A percentile compares a stretch with the other conserved stretches of the same genome.
These are phyloP conservation scores for Phytophthora sojae DNA, from an alignment of 352 stramenopile genomes.

Conservation along the genomic window DNA sequence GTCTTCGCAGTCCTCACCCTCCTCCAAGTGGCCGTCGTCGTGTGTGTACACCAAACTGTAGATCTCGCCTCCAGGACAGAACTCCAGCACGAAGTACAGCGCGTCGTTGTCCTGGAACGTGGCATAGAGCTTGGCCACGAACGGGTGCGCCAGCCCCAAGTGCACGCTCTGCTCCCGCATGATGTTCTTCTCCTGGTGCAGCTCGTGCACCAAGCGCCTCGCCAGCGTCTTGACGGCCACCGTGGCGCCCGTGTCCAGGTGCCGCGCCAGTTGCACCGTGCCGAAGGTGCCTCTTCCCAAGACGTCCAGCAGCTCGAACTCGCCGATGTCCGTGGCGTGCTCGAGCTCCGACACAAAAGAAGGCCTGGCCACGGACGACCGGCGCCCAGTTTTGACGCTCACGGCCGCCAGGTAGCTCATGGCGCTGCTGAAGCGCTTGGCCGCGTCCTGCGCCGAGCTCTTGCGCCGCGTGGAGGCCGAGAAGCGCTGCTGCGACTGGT, in stretches of 20 bases:
- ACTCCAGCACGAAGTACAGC: conserved; percentile 84
- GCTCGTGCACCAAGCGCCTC: conserved; percentile 51
- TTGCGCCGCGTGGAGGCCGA: conserved; percentile 40
- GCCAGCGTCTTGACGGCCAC: conserved; percentile 73
- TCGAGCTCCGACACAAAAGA: conserved; percentile 37
- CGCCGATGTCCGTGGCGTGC: conserved; percentile 34
- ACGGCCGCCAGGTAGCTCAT: conserved; percentile 33
- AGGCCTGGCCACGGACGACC: conserved; percentile 23
- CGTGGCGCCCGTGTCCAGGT: conserved; percentile 55
- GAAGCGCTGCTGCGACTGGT: conserved; percentile 33
- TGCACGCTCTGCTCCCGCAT: conserved; percentile 76
- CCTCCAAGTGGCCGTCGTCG: conserved; percentile 40
- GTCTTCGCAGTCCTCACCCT: conserved; percentile 26
- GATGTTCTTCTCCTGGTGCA: conserved; percentile 77
- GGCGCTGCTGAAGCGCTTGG: conserved; percentile 30
- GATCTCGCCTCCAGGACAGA: conserved; percentile 73
- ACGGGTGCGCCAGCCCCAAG: conserved; percentile 60
- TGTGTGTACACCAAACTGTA: conserved; percentile 89
- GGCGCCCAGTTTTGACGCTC: conserved; percentile 24
- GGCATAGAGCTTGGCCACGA: conserved; percentile 65
- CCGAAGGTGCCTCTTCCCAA: conserved; percentile 78
- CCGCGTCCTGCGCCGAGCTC: conserved; percentile 22
- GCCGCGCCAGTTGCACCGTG: conserved; percentile 70
- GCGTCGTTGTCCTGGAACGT: conserved; percentile 80
- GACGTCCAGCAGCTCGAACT: conserved; percentile 71